These are phyloP conservation scores for Kitagawia praeruptora DNA, from an alignment of 129 eudicot genomes.

Conservation along the genomic window DNA sequence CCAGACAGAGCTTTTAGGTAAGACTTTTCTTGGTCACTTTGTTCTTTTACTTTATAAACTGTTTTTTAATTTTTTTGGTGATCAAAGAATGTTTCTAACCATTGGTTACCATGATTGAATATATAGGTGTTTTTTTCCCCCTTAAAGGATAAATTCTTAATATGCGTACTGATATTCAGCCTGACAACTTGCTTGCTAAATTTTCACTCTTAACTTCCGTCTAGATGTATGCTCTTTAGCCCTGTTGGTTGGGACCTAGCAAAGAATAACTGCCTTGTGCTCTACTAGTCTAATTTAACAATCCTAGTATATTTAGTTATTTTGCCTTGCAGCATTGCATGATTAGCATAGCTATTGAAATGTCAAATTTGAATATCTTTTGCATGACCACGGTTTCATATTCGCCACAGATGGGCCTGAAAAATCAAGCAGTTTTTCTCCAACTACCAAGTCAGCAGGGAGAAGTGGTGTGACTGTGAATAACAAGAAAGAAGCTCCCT, in stretches of 20 bases:
- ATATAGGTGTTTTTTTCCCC: no score
- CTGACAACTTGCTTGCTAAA: neutral
- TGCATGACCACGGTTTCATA: neutral
- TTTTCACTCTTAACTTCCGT: neutral
- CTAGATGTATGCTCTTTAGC: no score
- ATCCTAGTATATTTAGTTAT: neutral
- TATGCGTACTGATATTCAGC: neutral
- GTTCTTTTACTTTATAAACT: neutral
- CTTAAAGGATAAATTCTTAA: neutral
- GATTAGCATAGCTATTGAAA: neutral
- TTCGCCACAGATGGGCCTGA: conserved; percentile 40
- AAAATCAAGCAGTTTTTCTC: conserved; percentile 15
- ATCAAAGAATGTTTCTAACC: neutral
- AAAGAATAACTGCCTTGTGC: neutral
- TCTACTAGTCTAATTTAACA: neutral
- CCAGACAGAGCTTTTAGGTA: conserved; percentile 44
- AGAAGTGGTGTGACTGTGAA: conserved; percentile 17
- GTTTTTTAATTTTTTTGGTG: neutral
- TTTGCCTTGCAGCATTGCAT: neutral
- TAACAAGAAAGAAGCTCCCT: conserved; percentile 21
- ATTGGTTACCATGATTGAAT: neutral
- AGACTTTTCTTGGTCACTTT: conserved; percentile 6
- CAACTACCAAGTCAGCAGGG: conserved; percentile 19
- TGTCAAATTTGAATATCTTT: neutral
- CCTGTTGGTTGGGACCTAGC: neutral